A percentile compares a stretch with the other conserved stretches of the same genome.
Conservation (phyloP, 768 basidiomycete genomes). For the Chalciporus piperatus region DNA sequence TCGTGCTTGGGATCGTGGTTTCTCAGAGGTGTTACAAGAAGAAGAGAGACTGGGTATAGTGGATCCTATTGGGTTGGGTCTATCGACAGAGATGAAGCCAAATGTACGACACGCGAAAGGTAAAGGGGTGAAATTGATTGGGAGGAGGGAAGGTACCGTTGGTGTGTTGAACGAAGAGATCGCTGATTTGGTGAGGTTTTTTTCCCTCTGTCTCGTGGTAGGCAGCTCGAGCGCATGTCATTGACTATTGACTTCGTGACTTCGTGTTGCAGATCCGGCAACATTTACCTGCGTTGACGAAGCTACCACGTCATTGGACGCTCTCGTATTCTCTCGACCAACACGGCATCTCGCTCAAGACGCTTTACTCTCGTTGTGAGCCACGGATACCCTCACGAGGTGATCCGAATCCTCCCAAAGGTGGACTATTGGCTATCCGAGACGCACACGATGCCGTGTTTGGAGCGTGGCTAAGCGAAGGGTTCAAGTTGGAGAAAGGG, state of each 20-base stretch:
- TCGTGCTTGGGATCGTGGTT: slow-evolving; percentile 65
- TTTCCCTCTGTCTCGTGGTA: too few species aligned
- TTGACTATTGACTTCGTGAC: neutral
- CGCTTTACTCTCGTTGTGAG: slow-evolving; percentile 72
- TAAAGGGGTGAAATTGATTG: slow-evolving; percentile 48
- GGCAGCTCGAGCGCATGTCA: neutral
- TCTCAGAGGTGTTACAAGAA: slow-evolving; percentile 44
- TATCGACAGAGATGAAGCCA: slow-evolving; percentile 32
- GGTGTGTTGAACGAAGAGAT: slow-evolving; percentile 50
- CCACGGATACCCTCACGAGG: slow-evolving; percentile 26
- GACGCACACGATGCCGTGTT: slow-evolving; percentile 67
- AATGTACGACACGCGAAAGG: slow-evolving; percentile 27
- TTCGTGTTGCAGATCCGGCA: slow-evolving; percentile 54
- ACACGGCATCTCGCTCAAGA: slow-evolving; percentile 89
- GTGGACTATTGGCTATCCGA: slow-evolving; percentile 61
- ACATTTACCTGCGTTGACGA: slow-evolving; percentile 69
- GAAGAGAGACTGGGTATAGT: slow-evolving; percentile 41
- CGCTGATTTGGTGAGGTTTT: slow-evolving; percentile 55
- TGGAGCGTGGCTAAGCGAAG: slow-evolving; percentile 83
- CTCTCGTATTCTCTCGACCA: slow-evolving; percentile 91
- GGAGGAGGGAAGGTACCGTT: slow-evolving; percentile 53
- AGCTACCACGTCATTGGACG: slow-evolving; percentile 69
- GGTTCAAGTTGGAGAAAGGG: slow-evolving; percentile 48
- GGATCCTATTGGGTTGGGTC: slow-evolving; percentile 41
- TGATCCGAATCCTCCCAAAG: slow-evolving; percentile 30